Conservation (phyloP, 495 filamentous ascomycete species). For the Podospora fimiseda region DNA sequence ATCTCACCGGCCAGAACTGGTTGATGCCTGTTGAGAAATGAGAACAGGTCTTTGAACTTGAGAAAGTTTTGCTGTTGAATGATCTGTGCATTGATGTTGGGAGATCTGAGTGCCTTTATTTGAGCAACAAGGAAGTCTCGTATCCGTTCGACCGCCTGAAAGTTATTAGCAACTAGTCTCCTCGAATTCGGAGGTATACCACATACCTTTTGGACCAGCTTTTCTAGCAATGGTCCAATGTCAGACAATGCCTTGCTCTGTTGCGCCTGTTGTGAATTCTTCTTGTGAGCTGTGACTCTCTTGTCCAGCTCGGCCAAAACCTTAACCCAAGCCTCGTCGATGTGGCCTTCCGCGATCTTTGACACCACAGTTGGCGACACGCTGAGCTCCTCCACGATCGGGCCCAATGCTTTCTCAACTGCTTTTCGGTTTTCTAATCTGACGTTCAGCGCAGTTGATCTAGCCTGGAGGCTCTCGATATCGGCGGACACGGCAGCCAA, state of each 20-base stretch:
- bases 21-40: slow-evolving; percentile 76
- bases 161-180: slow-evolving; percentile 6
- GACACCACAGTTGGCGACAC: slow-evolving; percentile 75
- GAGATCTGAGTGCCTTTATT: slow-evolving; percentile 85
- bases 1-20: slow-evolving; percentile 77
- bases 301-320: slow-evolving; percentile 79
- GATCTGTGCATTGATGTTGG: slow-evolving; percentile 91
- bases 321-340: slow-evolving; percentile 86
- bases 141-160: slow-evolving; percentile 84
- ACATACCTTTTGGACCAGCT: slow-evolving; percentile 71
- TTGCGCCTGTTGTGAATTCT: slow-evolving; percentile 45
- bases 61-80: slow-evolving; percentile 89
- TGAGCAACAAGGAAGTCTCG: slow-evolving; percentile 89
- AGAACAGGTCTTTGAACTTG: slow-evolving; percentile 77
- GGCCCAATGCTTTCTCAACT: slow-evolving; percentile 82
- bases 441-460: slow-evolving; percentile 77
- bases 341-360: slow-evolving; percentile 76
- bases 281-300: slow-evolving; percentile 64
- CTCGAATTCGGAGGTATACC: background rate
- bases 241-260: slow-evolving; percentile 73
- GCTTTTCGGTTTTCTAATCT: slow-evolving; percentile 81
- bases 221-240: slow-evolving; percentile 74
- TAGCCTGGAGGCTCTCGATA: slow-evolving; percentile 85
- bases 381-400: slow-evolving; percentile 85
- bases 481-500: slow-evolving; percentile 86